These are phyloP conservation scores for Endotrypanum monterogeii DNA, from an alignment of 208 protist species.

Conservation along the genomic window DNA sequence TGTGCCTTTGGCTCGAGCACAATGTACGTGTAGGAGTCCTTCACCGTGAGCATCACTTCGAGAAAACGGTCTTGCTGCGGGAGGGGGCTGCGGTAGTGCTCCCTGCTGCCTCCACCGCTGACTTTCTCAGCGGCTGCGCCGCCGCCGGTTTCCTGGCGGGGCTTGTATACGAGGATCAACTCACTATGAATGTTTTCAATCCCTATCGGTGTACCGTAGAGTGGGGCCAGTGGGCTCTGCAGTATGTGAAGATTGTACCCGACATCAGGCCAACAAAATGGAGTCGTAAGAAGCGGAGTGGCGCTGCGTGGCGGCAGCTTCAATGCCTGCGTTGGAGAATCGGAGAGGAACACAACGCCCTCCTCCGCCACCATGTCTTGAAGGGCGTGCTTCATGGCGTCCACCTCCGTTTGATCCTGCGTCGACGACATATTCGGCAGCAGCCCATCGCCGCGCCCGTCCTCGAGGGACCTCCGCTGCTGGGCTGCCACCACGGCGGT, in stretches of 20 bases:
- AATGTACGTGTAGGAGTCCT: conserved; percentile 83
- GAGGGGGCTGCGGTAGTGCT: neutral
- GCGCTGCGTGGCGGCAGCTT: conserved; percentile 46
- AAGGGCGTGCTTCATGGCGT: conserved; percentile 33
- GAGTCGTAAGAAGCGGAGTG: conserved; percentile 58
- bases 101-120: neutral
- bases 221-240: conserved; percentile 44
- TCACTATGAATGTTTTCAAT: conserved; percentile 80
- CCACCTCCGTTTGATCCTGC: conserved; percentile 28
- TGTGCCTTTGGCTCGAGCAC: conserved; percentile 63
- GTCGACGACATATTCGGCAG: conserved; percentile 13
- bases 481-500: conserved; percentile 31
- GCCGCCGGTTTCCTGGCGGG: conserved; percentile 3
- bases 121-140: neutral
- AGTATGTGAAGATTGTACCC: conserved; percentile 76
- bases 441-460: conserved; percentile 1
- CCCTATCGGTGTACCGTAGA: conserved; percentile 67
- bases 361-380: conserved; percentile 26
- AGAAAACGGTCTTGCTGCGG: conserved; percentile 51
- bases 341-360: conserved; percentile 21
- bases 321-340: conserved; percentile 30
- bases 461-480: conserved; percentile 22
- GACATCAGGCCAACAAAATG: conserved; percentile 36
- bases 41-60: conserved; percentile 66
- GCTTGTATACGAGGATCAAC: conserved; percentile 64